These are phyloP conservation scores for Neckera pumila DNA, from an alignment of 225 moss, liverwort and hornwort genomes.

Conservation along the genomic window DNA sequence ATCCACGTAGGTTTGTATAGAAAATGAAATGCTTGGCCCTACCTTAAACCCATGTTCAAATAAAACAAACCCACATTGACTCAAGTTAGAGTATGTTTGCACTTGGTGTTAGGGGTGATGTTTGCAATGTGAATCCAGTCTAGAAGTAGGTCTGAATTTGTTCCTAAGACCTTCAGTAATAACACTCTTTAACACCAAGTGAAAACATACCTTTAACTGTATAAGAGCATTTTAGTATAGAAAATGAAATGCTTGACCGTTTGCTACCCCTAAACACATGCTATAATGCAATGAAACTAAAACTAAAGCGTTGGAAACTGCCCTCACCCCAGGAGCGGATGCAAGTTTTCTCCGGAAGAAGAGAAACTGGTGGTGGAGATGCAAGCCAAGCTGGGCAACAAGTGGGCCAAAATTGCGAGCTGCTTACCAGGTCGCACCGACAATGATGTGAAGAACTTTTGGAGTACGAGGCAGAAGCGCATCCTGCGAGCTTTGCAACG, in stretches of 20 bases:
- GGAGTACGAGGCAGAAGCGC: conserved; percentile 92
- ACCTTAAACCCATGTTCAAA: background rate
- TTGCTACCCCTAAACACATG: background rate
- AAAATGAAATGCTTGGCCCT: background rate
- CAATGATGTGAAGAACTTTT: conserved; percentile 97
- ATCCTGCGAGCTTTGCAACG: conserved; percentile 83
- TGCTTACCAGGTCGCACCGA: conserved; percentile 92
- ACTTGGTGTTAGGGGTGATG: too few species aligned
- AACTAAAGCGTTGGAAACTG: background rate
- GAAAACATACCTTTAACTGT: too few species aligned
- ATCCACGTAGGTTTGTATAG: background rate
- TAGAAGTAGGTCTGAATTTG: too few species aligned
- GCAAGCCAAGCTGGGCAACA: conserved; percentile 97
- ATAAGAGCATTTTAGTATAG: background rate
- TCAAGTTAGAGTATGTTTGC: too few species aligned
- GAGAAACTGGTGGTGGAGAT: conserved; percentile 95
- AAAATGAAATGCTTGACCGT: too few species aligned
- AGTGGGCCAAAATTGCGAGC: conserved; percentile 97
- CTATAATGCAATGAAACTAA: background rate
- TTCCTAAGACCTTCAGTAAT: too few species aligned
- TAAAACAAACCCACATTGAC: too few species aligned
- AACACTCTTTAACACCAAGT: too few species aligned
- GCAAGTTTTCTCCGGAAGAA: conserved; percentile 92
- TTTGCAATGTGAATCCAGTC: too few species aligned
- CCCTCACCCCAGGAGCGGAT: conserved; percentile 52